phyloP scores from a whole-genome alignment of 495 filamentous ascomycete species.

The Hypoxylon intermedium region DNA sequence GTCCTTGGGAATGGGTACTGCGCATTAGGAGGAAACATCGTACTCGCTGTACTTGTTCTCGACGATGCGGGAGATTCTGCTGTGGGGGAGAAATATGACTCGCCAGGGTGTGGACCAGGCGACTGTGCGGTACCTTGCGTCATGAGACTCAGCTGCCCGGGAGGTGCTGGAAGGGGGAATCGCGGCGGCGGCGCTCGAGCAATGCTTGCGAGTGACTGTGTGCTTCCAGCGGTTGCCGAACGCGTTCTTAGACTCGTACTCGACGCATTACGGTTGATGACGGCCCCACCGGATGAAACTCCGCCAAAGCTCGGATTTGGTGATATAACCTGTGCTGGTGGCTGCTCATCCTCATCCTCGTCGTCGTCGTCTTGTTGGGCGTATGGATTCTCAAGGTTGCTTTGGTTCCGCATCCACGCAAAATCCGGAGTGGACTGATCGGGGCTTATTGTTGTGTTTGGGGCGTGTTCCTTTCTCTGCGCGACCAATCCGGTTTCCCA shows the following conservation, averaged over 20 bases:
- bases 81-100: conserved; percentile 92
- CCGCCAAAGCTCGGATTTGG: conserved; percentile 53
- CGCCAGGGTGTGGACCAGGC: conserved; percentile 59
- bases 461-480: conserved; percentile 63
- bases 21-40: conserved; percentile 66
- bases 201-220: conserved; percentile 55
- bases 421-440: conserved; percentile 66
- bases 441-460: conserved; percentile 38
- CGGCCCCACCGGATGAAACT: conserved; percentile 26
- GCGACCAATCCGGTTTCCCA: conserved; percentile 74
- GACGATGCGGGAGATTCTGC: conserved; percentile 83
- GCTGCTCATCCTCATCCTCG: conserved; percentile 63
- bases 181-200: conserved; percentile 67
- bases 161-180: conserved; percentile 67
- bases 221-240: conserved; percentile 77
- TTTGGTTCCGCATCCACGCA: conserved; percentile 73
- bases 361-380: conserved; percentile 79
- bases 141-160: conserved; percentile 70
- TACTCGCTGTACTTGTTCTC: conserved; percentile 70
- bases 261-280: conserved; percentile 77
- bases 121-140: conserved; percentile 65
- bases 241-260: conserved; percentile 81
- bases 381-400: conserved; percentile 77
- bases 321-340: conserved; percentile 43
- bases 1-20: conserved; percentile 82